These are phyloP conservation scores for Isoetes taiwanensis DNA, from an alignment of 75 land plant genomes.

Conservation along the genomic window DNA sequence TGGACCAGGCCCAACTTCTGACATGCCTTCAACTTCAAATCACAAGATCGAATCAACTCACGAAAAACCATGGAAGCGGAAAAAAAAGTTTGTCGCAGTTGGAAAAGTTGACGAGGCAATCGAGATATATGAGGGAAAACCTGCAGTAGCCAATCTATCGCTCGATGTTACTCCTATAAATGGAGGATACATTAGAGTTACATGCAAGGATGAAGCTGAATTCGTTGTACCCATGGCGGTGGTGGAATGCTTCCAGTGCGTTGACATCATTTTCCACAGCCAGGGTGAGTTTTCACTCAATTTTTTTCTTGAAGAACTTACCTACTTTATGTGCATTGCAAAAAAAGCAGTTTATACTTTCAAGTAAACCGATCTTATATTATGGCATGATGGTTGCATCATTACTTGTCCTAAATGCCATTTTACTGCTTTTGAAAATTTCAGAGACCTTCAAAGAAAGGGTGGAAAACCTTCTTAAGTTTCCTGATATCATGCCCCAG, in stretches of 20 bases:
- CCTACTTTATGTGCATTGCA: background rate
- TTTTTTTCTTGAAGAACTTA: background rate
- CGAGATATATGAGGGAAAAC: constrained; percentile 22
- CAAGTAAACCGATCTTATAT: background rate
- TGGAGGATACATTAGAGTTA: constrained; percentile 16
- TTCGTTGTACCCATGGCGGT: constrained; percentile 15
- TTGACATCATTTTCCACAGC: constrained; percentile 21
- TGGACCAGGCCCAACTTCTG: too few species aligned
- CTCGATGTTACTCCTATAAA: constrained; percentile 11
- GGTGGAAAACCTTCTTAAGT: constrained; percentile 19
- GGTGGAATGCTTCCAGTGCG: constrained; percentile 20
- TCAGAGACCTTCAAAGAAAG: constrained; percentile 22
- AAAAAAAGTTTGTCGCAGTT: too few species aligned
- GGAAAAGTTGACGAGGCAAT: constrained; percentile 2
- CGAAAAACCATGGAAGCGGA: too few species aligned
- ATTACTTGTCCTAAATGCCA: background rate
- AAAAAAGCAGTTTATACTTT: background rate
- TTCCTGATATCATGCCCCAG: constrained; percentile 19
- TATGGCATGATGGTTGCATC: background rate
- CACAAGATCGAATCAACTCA: too few species aligned
- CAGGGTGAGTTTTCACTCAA: constrained; percentile 10
- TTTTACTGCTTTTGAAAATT: background rate
- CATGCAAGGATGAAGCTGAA: constrained; percentile 13
- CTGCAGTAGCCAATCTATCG: background rate
- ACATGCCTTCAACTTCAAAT: too few species aligned